Evolutionary conservation across 2,329 filamentous ascomycete genomes (phyloP).

Genomic region (Mollisiaceae sp.): DNA sequence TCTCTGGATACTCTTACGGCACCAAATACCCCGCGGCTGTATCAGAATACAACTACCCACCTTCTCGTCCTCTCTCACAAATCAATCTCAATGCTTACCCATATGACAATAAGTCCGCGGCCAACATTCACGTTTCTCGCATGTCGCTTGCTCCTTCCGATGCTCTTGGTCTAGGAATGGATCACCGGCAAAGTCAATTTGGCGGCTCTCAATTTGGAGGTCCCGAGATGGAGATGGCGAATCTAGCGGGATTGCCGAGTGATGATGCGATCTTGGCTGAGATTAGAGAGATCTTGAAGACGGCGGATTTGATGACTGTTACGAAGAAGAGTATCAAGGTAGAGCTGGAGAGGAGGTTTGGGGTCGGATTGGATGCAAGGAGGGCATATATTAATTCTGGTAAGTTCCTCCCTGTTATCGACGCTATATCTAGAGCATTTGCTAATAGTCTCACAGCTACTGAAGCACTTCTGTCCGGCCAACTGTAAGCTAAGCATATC

Average conservation of each 20-base stretch:
- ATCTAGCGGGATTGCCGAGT: conserved; percentile 74
- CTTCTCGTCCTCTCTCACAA: conserved; percentile 55
- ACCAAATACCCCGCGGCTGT: conserved; percentile 70
- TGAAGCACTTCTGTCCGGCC: conserved; percentile 78
- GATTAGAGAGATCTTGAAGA: conserved; percentile 90
- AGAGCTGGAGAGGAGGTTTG: conserved; percentile 90
- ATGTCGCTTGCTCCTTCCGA: conserved; percentile 84
- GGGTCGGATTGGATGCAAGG: conserved; percentile 82
- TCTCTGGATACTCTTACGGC: conserved; percentile 92
- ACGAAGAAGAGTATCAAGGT: conserved; percentile 98
- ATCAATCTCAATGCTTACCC: conserved; percentile 36
- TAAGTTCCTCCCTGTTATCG: conserved; percentile 54
- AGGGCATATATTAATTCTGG: conserved; percentile 93
- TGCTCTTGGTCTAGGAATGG: conserved; percentile 50
- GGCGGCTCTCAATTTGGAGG: conserved; percentile 54
- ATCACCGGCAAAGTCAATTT: conserved; percentile 44
- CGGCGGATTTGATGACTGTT: conserved; percentile 93
- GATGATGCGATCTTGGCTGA: conserved; percentile 92
- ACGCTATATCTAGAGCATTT: conserved; percentile 17
- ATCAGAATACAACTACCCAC: conserved; percentile 73
- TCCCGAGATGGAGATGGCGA: conserved; percentile 75
- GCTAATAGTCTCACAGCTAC: conserved; percentile 60
- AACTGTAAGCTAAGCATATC: conserved; percentile 58
- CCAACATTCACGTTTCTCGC: conserved; percentile 56
- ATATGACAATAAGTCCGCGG: conserved; percentile 41